Conservation (phyloP, 2,329 filamentous ascomycete species). For the Venturia carpophila region DNA sequence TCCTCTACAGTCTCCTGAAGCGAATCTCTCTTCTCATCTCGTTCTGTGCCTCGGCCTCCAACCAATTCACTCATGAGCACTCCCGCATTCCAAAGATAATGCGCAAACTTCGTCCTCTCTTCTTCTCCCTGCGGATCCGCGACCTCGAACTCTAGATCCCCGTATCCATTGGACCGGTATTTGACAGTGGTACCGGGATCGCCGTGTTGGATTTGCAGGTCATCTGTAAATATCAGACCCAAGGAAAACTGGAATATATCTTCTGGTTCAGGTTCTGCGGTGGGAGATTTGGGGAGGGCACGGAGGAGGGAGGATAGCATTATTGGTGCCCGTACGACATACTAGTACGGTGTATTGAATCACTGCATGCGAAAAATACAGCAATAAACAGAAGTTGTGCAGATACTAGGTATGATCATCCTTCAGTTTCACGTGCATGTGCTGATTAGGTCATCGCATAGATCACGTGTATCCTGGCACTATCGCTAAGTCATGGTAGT, state of each 20-base stretch:
- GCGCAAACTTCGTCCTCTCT: slow-evolving; percentile 56
- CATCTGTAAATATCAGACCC: slow-evolving; percentile 59
- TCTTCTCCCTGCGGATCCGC: slow-evolving; percentile 44
- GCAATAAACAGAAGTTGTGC: too few relatives aligned
- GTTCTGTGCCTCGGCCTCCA: slow-evolving; percentile 25
- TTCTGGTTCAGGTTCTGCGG: slow-evolving; percentile 39
- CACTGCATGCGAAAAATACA: too few relatives aligned
- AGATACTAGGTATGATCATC: too few relatives aligned
- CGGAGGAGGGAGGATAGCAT: slow-evolving; percentile 16
- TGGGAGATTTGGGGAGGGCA: background rate
- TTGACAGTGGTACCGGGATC: slow-evolving; percentile 51
- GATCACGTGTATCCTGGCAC: background rate
- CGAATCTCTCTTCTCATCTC: slow-evolving; percentile 20
- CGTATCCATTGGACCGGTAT: slow-evolving; percentile 39
- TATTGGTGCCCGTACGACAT: background rate
- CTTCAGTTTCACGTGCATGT: too few relatives aligned
- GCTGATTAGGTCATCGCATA: background rate
- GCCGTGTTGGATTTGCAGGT: slow-evolving; percentile 59
- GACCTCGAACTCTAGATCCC: slow-evolving; percentile 34
- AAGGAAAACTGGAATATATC: slow-evolving; percentile 54
- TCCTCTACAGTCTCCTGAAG: slow-evolving; percentile 20
- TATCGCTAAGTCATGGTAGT: too few relatives aligned
- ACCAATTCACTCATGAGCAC: slow-evolving; percentile 40
- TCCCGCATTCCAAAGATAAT: slow-evolving; percentile 65
- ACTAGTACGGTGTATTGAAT: too few relatives aligned